Evolutionary conservation across 805 yeast species (phyloP), one percentile per base, ranked within the genome.

Genomic region (Lipomyces sp.): DNA sequence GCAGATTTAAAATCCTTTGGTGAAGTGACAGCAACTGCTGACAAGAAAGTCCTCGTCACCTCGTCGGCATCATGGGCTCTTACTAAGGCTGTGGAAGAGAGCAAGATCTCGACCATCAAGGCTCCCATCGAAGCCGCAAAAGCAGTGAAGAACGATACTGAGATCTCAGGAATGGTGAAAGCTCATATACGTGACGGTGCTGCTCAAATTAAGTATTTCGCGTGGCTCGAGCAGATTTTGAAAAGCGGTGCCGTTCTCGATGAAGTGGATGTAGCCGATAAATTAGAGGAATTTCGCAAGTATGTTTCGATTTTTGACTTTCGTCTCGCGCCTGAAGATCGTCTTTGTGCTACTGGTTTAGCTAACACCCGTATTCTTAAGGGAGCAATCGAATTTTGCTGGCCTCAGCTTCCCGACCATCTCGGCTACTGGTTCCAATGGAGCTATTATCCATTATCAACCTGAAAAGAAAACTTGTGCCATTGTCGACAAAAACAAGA

Each of bases 181-280:
- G 93, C 96, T 0, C 98, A 93, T 65, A 70, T 79, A 45, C 84
- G 83, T 61, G 98, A 95, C 67, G 93, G 95, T 1, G 74, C 83
- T 36, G 89, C 93, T 0, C 71, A 88, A 28, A 75, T 80, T 22
- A 76, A 84, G 51, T 87, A 82, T 58, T 77, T 86, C 54, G 78
- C 95, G 0, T 93, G 98, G 97, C 70, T 91, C 23, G 87, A 88
- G 58, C 70, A 78, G 43, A 75, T 79, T 55, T 65, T 86, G 29
- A 64, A 49, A 11, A 44, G 65, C 1, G 70, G 66, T 24, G 62
- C 66, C 19, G 64, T 67, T 46, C 68, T 81, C 22, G 79, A 78
- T 55, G 91, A 85, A 67, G 68, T 78, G 34, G 76, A 76, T 53
- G 88, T 82, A 18, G 78, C 75, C 31, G 65, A 69, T 28, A 81